Evolutionary conservation across 2,329 filamentous ascomycete species (phyloP).

Genomic region (Chaetomium sp.): DNA sequence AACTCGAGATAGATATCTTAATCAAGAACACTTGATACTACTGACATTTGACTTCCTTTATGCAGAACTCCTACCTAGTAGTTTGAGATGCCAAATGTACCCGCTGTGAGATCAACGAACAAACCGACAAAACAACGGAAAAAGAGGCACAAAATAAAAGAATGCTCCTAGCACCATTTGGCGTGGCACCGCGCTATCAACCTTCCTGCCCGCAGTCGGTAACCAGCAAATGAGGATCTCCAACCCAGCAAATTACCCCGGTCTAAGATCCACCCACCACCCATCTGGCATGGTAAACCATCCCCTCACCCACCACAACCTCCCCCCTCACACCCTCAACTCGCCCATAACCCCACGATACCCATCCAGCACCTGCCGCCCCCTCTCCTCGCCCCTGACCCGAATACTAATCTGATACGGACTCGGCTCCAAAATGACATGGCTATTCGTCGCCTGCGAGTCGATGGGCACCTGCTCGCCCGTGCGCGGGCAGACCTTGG

Average conservation of each 20-base stretch:
- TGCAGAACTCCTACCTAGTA: not conserved
- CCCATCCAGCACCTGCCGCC: slow-evolving; percentile 41
- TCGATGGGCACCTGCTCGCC: slow-evolving; percentile 49
- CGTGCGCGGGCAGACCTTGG: slow-evolving; percentile 47
- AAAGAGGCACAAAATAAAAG: not conserved
- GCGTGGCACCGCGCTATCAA: not conserved
- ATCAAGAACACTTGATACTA: not conserved
- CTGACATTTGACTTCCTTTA: not conserved
- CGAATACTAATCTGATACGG: slow-evolving; percentile 51
- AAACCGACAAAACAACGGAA: not conserved
- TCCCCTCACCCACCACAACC: not conserved
- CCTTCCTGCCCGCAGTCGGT: not conserved
- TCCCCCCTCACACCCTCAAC: slow-evolving; percentile 11
- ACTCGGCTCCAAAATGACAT: slow-evolving; percentile 55
- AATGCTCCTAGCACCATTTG: not conserved
- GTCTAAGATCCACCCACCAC: not conserved
- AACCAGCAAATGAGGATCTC: not conserved
- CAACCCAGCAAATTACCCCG: not conserved
- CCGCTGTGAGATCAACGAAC: not conserved
- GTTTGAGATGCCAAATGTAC: not conserved
- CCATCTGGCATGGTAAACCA: not conserved
- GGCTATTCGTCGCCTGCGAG: slow-evolving; percentile 53
- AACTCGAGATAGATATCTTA: not conserved
- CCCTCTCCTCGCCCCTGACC: slow-evolving; percentile 46
- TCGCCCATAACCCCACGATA: slow-evolving; percentile 27